Evolutionary conservation across 2,329 filamentous ascomycete genomes (phyloP).

Genomic region (Sclerotinia subarctica): DNA sequence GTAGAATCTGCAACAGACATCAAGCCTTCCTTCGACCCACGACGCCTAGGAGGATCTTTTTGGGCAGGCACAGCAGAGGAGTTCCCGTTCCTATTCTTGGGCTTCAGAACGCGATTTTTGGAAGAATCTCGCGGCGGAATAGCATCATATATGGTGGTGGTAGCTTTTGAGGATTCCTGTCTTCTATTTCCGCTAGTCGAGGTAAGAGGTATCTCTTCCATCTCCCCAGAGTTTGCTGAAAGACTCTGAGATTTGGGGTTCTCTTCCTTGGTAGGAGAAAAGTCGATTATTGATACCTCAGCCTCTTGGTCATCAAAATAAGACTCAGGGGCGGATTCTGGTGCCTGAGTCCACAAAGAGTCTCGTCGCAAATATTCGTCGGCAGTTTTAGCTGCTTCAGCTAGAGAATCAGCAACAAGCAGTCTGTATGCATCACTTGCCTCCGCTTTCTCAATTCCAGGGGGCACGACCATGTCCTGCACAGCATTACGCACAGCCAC

Average conservation of each 20-base stretch:
- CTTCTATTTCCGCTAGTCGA: constrained; percentile 18
- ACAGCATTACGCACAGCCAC: constrained; percentile 34
- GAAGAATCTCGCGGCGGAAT: constrained; percentile 26
- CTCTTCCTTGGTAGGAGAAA: not conserved
- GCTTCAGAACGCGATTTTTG: constrained; percentile 23
- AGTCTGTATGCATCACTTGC: constrained; percentile 31
- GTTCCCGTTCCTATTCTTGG: constrained; percentile 20
- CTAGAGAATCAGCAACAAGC: constrained; percentile 31
- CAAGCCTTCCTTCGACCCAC: constrained; percentile 7
- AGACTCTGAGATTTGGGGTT: not conserved
- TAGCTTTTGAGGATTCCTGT: constrained; percentile 19
- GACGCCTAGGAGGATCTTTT: not conserved
- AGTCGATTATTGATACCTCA: constrained; percentile 7
- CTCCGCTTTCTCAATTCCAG: constrained; percentile 24
- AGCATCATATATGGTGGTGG: constrained; percentile 11
- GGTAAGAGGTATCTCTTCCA: constrained; percentile 21
- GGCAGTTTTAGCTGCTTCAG: constrained; percentile 29
- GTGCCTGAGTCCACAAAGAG: constrained; percentile 26
- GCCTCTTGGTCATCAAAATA: not conserved
- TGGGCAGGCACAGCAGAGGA: constrained; percentile 19
- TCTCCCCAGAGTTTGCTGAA: not conserved
- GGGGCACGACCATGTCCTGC: constrained; percentile 27
- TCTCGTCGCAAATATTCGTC: constrained; percentile 31
- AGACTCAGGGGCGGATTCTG: not conserved
- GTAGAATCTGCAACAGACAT: constrained; percentile 7